Evolutionary conservation across 306 rosid genomes (phyloP), one percentile per base, ranked within the genome.

Genomic region (Acmispon strigosus): DNA sequence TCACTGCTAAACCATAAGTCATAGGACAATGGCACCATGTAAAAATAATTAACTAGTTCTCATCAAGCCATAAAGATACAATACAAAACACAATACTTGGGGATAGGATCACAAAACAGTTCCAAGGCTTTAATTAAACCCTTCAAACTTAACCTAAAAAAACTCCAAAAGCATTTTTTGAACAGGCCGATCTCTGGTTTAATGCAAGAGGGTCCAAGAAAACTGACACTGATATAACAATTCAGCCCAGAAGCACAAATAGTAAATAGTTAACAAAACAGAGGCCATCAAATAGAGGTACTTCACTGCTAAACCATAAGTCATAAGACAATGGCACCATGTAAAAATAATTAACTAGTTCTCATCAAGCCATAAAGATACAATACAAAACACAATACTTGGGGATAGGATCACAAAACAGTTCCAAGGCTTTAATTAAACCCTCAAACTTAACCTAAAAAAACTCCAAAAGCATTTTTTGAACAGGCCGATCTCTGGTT

Each of bases 201-300:
- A 62, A 66, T 36, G 39, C 77, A 62, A 57, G 24, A 47, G 42
- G 44, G 55, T 55, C 62, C 66, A 61, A 83, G 22, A 48, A 62
- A 39, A 47, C 20, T 58, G 27, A 41, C 32, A 39, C 69, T 47
- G 9, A 67, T 10, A 39, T 14, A 72, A 42, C 54, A 39, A 56
- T 47, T 47, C 17, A 53, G n/a, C 44, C 65, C 51, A 59, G 53
- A 47, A 32, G 11, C 51, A 66, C 71, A 66, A 61, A 74, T 10
- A 51, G 20, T 36, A 32, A 52, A n/a, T n/a, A n/a, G n/a, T n/a
- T n/a, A n/a, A n/a, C n/a, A n/a, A n/a, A n/a, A n/a, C 24, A 22
- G 24, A 22, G 24, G 24, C 1, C 24, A 22, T 22, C 24, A 22
- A 22, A 22, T 22, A 3, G 24, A 22, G 24, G 24, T 22, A 22